Base-by-base conservation (phyloP, 371 early-diverging fungal genomes). In the Mortierella sp. region DNA sequence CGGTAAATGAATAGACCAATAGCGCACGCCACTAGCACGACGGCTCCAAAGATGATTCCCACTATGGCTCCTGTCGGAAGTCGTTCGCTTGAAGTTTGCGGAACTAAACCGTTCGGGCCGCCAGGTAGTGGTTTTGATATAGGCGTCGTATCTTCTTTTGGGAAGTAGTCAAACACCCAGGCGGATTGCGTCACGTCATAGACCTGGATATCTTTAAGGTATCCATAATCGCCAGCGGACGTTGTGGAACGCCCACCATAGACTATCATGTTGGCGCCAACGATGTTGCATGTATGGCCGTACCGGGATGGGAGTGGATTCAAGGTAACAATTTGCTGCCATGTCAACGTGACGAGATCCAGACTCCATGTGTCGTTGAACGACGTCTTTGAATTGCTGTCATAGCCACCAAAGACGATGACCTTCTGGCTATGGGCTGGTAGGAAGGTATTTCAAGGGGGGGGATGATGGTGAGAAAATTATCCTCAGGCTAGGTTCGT, bases 261-360 rank as follows among this genome's bases (percentile, higher is more conserved):
- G 43, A 75, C 68, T 37, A 75, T 53, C 52, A 75, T 67, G 44
- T 68, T 75, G 60, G 75, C 75, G 7, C 75, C 75, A 31, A 56
- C 60, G 51, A 75, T 24, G 49, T 75, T 56, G 44, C 75, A 75
- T 26, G 43, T 63, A 17, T 75, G 75, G 6, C 49, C 59, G 21
- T 43, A 60, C 0, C 69, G 68, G 2, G 60, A 56, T 14, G n/a
- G n/a, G 2, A 28, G 12, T 3, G 24, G 11, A 41, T 46, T 63
- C 5, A 48, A 6, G 26, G 60, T 28, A 0, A 56, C n/a, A 26
- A 75, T 34, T 34, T 60, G 60, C 11, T 47, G 30, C 75, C 75
- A 75, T 11, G 75, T 75, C 34, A 49, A 9, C 1, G 68, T 75
- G 48, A 60, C 32, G 27, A 75, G 51, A 27, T 75, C 75, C n/a